Evolutionary conservation across 2,329 filamentous ascomycete species (phyloP), one percentile per base, ranked within the genome.

Genomic region (Colletotrichum navitas): DNA sequence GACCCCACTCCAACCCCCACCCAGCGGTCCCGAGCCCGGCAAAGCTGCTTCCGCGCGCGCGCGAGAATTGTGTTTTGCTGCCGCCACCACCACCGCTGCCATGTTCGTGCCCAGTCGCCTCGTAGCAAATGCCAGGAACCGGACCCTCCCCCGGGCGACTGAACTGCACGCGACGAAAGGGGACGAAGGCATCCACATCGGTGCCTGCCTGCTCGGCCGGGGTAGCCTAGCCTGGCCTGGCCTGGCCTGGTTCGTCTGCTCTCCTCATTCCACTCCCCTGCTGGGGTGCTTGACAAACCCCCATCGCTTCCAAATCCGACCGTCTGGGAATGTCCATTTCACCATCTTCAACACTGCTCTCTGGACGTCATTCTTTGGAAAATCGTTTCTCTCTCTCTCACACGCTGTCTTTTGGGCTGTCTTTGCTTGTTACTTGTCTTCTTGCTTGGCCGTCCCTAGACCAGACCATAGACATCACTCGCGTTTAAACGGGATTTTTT

Each of bases 1-100:
- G 39, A 18, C 16, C 18, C 41, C 41, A 43, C 41, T 43, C 41
- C 16, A 24, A 26, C 24, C 59, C 39, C 11, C 56, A 55, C 47
- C 52, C 29, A 49, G 39, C 67, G 68, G 68, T 71, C 64, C 68
- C 68, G 68, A 71, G 51, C 55, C 55, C 68, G 68, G 68, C 18
- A 71, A 58, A 67, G 43, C 47, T 49, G 39, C 21, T 43, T 43
- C 66, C 51, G 59, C 34, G 41, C 41, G 58, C 58, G 29, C 29
- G 58, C 58, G 29, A 2, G 63, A 52, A 41, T 52, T 39, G 36
- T 39, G 34, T 36, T 8, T 36, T 36, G 34, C 34, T 41, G 16
- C 34, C n/a, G n/a, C n/a, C n/a, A n/a, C n/a, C n/a, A n/a, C n/a
- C 34, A 34, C 34, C 10, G 10, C 34, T 34, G 29, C 29, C 29